Evolutionary conservation across 108 stramenopile genomes (phyloP), one percentile per base, ranked within the genome.

Genomic region (Pseudonitzschia pungens): DNA sequence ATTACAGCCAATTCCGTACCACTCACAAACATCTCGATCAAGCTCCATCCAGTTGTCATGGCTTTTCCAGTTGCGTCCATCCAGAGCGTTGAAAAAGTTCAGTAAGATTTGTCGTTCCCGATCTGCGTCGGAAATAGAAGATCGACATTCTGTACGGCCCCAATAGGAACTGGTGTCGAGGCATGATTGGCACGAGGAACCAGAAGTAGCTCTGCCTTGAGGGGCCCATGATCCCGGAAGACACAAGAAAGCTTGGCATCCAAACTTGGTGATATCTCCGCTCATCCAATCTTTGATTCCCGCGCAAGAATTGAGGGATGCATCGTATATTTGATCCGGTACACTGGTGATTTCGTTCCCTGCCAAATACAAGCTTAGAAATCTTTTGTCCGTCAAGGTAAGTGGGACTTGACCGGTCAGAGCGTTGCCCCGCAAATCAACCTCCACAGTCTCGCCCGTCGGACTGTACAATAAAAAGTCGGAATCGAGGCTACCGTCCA

Each of bases 161-260:
- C 62, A 52, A 29, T 45, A 5, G 22, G 36, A 44, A 18, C 5
- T 11, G 36, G 42, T 36, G 27, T 36, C 65, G 12, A 33, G 29
- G 43, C 72, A 64, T 22, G 20, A 1, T 11, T 44, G 7, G 52
- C 73, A 84, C 3, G 65, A 45, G 2, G 42, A 27, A 22, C 33
- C 65, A 7, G 66, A 31, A 40, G 75, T 70, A 18, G 81, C 64
- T 8, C 70, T 60, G n/a, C 86, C 86, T 28, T 71, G 51, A 1
- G 83, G 76, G 26, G 83, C 76, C 73, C 73, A 87, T 12, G 83
- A 88, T 50, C 86, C 84, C 31, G 78, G 78, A 11, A 87, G 89
- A 70, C 93, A 95, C 28, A 90, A 70, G 44, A 95, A 87, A 12
- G 87, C 89, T 64, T 91, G 67, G 64, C 93, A 94, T 29, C 87